Evolutionary conservation across 768 basidiomycete species (phyloP), one percentile per base, ranked within the genome.

Genomic region (Lactarius akahatsu): DNA sequence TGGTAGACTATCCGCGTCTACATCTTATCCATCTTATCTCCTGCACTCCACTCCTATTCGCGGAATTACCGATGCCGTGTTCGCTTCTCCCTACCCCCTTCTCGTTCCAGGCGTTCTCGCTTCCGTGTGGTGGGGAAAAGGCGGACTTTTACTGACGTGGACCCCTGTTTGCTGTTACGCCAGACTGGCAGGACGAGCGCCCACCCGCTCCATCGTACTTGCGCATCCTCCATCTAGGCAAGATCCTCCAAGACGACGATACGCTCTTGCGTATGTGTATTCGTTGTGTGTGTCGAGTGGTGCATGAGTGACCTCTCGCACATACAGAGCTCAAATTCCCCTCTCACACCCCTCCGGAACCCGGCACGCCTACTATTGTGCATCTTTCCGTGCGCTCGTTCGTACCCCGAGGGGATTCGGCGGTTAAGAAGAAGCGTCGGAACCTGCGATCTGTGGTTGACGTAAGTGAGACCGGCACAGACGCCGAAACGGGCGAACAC

Each of bases 231-330:
- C 87, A 92, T 74, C 78, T 92, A 6, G 91, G 91, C 43, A 87
- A 86, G 75, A 87, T 93, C 73, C 76, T 92, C n/a, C 90, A 91
- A 72, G 91, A 93, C 72, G 91, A 93, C 36, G 91, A 92, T 62
- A 89, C 88, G 2, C 79, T 93, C 18, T 74, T 80, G 20, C 83
- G 90, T 91, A 69, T 72, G 87, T 79, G 20, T 34, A 66, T 50
- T 45, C 61, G 32, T 32, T 47, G 57, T 30, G 52, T 45, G n/a
- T 18, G 15, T 36, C 2, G 15, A 52, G 26, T 15, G 34, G 23
- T n/a, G 10, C 8, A 26, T n/a, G 52, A 55, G 18, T 62, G 40
- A 54, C 57, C 34, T 34, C 59, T 45, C n/a, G 16, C 41, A 18
- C 67, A 78, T 38, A 18, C 69, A 78, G 78, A 77, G 56, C 69